Evolutionary conservation across 148 eudicot genomes (phyloP), one percentile per base, ranked within the genome.

Genomic region (Silene latifolia): DNA sequence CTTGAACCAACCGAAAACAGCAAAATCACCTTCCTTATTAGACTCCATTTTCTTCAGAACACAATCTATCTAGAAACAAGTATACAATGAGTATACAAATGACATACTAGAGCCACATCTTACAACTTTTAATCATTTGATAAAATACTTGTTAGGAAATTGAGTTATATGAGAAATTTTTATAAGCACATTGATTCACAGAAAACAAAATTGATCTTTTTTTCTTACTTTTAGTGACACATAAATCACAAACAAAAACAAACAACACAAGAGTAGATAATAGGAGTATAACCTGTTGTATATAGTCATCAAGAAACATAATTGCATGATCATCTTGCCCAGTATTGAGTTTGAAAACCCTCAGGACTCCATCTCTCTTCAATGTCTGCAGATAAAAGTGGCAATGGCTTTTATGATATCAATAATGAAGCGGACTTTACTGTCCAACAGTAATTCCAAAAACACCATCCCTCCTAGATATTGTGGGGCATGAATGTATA

Each of bases 281-380:
- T 54, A 32, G 35, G 35, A 32, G 35, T 32, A 60, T 59, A 77
- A 90, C 98, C 98, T 90, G 96, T 51, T 81, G 82, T 53, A 87
- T 61, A 80, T 95, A 95, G 86, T 92, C 96, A 32, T 95, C 97
- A 74, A 84, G 56, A 87, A 95, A 90, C 98, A 95, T 90, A 79
- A 95, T 75, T 27, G 97, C 98, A 74, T 95, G 97, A 88, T 95
- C 98, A 79, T 95, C 98, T 79, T 95, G 96, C 72, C 98, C 98
- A 32, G 96, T 89, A 82, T 86, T 95, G 74, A 95, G 79, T 84
- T 95, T 95, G 72, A 95, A 95, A 73, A 90, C 76, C 39, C 93
- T 90, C 61, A 95, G 51, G 71, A 88, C 83, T 80, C 80, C 84
- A n/a, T 92, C 96, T 78, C 96, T 89, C 80, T 85, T 87, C 74